phyloP scores from a whole-genome alignment of 2,329 filamentous ascomycete genomes.

The Aspergillus viridinutans region DNA sequence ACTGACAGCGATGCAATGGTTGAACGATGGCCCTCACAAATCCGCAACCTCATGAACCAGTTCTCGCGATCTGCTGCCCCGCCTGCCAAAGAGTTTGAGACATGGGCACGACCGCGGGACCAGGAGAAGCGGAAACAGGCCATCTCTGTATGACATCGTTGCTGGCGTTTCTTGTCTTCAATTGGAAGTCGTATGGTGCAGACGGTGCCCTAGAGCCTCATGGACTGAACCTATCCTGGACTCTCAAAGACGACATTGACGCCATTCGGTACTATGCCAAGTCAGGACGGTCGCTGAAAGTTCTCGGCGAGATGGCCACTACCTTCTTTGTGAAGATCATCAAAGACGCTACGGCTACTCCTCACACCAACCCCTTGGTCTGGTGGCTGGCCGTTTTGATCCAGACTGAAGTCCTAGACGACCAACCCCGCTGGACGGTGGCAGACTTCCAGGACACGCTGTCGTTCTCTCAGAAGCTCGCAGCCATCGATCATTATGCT shows the following conservation, averaged over 20 bases:
- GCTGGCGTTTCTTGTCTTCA: neutral
- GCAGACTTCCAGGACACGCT: neutral
- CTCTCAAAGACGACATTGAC: neutral
- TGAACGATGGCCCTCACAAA: no score
- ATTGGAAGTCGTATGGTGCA: neutral
- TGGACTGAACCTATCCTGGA: neutral
- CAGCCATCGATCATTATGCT: neutral
- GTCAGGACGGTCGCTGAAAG: neutral
- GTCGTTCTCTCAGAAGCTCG: neutral
- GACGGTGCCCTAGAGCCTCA: neutral
- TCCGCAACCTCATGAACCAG: no score
- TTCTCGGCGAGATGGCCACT: neutral
- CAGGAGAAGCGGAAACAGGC: neutral
- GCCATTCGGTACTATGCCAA: neutral
- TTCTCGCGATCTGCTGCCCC: no score
- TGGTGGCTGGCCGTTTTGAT: neutral
- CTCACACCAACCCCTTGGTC: neutral
- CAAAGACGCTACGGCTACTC: neutral
- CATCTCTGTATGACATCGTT: neutral
- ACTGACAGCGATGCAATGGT: no score
- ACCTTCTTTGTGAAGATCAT: neutral
- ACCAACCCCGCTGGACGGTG: neutral
- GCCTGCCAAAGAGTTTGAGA: no score
- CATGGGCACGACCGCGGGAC: no score
- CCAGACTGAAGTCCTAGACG: no score